Conservation (phyloP, 106 monocot genomes). For the Alisma plantagoaquatica region DNA sequence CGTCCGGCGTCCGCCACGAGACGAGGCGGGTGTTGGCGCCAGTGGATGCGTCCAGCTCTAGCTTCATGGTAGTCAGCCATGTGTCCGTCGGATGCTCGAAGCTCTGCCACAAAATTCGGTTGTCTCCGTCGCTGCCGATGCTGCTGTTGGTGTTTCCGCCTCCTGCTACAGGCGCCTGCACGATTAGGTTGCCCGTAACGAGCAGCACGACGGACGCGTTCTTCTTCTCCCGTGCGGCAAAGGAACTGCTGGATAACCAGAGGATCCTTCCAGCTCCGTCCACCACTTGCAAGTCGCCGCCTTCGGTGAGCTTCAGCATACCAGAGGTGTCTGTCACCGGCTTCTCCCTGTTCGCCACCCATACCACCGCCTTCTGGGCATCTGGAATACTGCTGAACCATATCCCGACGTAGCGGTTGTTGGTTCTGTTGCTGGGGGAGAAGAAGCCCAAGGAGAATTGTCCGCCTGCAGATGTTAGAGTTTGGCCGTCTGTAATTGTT, state of each 20-base stretch:
- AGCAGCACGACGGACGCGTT: neutral
- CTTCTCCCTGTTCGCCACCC: constrained; percentile 18
- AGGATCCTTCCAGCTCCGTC: neutral
- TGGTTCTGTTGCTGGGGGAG: neutral
- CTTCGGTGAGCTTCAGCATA: neutral
- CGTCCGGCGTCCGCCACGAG: neutral
- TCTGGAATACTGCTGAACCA: constrained; percentile 12
- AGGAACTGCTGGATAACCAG: constrained; percentile 1
- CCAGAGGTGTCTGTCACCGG: constrained; percentile 4
- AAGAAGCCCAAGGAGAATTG: constrained; percentile 12
- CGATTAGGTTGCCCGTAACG: constrained; percentile 8
- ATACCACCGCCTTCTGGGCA: constrained; percentile 1
- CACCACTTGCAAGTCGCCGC: neutral
- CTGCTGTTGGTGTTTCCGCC: neutral
- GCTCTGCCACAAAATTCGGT: no score
- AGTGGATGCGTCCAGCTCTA: neutral
- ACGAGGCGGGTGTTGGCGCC: neutral
- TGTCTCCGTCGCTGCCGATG: no score
- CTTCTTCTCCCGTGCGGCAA: neutral
- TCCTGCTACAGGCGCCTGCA: neutral
- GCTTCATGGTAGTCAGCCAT: constrained; percentile 2
- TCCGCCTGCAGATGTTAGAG: constrained; percentile 3
- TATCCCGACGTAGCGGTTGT: constrained; percentile 12
- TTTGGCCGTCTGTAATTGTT: no score
- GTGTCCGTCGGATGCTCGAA: constrained; percentile 13